Evolutionary conservation across 176 grass and related monocot species (phyloP), one percentile per base, ranked within the genome.

Genomic region (Oryza punctata): DNA sequence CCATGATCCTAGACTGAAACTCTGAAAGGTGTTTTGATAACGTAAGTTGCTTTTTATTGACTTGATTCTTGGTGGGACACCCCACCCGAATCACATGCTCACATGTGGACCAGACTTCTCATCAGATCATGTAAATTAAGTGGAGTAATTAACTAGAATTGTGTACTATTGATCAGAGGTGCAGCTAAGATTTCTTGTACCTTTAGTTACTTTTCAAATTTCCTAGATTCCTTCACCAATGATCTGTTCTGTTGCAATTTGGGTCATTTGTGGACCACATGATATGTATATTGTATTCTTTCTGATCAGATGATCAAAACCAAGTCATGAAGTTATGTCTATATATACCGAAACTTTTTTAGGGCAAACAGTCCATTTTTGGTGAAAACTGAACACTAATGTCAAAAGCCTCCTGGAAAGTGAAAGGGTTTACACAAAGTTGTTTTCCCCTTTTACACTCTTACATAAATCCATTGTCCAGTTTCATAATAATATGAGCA

Each of bases 81-180:
- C 68, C 78, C 24, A 33, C 69, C 68, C 78, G 71, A 73, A 23
- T 73, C 86, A 85, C 82, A 77, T 85, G 82, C 65, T 37, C 14
- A 32, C 75, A 67, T 80, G 82, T 78, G 72, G 78, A 89, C n/a
- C 79, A 65, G 63, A 87, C 68, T 79, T 89, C 65, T 27, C 83
- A 54, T 82, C 41, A 70, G 74, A 74, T 84, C 57, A 21, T 10
- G 30, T 37, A 65, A 65, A 82, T 63, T 30, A 61, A 61, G n/a
- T n/a, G n/a, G n/a, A n/a, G 27, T 30, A 38, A 35, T 84, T 41
- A 57, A 67, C 25, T 78, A 50, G 5, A 29, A 50, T 38, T 71
- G 37, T 71, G 37, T 41, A 12, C 57, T 10, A 61, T 85, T 46
- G 2, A 24, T 81, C 45, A 44, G 26, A 74, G 32, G 44, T 70